Base-by-base conservation (phyloP, 1,284 basidiomycete species). In the Dichomitus squalens region DNA sequence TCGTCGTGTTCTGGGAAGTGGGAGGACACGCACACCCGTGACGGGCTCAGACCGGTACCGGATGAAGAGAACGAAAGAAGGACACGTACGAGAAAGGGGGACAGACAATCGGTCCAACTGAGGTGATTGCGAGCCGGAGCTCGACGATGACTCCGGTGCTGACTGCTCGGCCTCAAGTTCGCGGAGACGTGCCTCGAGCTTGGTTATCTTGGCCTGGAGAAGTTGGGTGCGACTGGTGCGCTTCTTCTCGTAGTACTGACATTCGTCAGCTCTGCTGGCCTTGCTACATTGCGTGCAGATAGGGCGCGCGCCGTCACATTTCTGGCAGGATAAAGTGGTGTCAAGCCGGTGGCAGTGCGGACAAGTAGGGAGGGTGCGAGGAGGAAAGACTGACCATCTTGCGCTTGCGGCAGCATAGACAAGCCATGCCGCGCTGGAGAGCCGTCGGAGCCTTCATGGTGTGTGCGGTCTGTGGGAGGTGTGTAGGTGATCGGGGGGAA, bases 161-260 rank as follows among this genome's bases (percentile, higher is more conserved):
- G 58, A 64, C 40, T 70, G 68, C 57, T 71, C 69, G 8, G 67
- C 63, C 64, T 84, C 82, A 7, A 86, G 75, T 66, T 86, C 80
- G 21, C 78, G 78, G 40, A 87, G 72, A 39, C 82, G 76, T 21
- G 76, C 74, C 67, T 85, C 83, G 29, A 86, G 76, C 53, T 78
- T 73, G 7, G 74, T 72, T 49, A 85, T 74, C 66, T 84, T 84
- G 63, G 85, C 83, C 61, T 81, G 82, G 33, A 87, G 72, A 27
- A 82, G 75, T 66, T 85, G 80, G 1, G 84, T 86, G 25, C 84
- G 79, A 64, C 82, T 85, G 67, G 85, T 84, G 57, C 80, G 79
- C 63, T 80, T 79, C 68, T 79, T 80, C 67, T 86, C 84, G 65
- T 86, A 83, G 72, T 85, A 87, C 55, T 79, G 73, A 69, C 85